A percentile compares a stretch with the other conserved stretches of the same genome.
phyloP scores from a whole-genome alignment of 129 eudicot species.

The Pseudognaphalium luteoalbum region DNA sequence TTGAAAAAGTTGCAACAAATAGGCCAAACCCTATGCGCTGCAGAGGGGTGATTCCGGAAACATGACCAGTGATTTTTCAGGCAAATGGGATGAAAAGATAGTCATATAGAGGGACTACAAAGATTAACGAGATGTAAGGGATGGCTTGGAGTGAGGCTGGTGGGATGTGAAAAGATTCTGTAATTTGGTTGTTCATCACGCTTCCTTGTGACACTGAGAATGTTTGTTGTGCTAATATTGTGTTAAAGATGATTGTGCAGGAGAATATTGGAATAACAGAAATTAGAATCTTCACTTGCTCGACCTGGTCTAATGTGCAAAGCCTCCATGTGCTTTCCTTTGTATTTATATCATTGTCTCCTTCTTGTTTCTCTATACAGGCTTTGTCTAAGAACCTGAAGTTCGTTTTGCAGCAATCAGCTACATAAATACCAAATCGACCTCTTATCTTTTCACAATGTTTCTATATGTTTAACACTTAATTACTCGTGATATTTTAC shows the following conservation, averaged over 20 bases:
- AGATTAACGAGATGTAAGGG: constrained; percentile 74
- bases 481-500: no score
- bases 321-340: constrained; percentile 69
- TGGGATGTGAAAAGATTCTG: constrained; percentile 65
- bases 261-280: constrained; percentile 77
- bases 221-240: constrained; percentile 86
- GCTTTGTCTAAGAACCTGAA: constrained; percentile 64
- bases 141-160: constrained; percentile 94
- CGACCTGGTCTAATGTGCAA: constrained; percentile 68
- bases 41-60: constrained; percentile 75
- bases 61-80: constrained; percentile 57
- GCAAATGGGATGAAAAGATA: constrained; percentile 66
- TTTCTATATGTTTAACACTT: no score
- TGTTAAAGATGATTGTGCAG: constrained; percentile 88
- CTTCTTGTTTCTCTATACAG: constrained; percentile 55
- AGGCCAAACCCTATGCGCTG: constrained; percentile 77
- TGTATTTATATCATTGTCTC: constrained; percentile 14
- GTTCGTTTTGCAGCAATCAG: constrained; percentile 1
- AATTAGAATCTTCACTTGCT: constrained; percentile 74
- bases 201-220: constrained; percentile 95
- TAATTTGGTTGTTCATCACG: constrained; percentile 66
- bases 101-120: constrained; percentile 77
- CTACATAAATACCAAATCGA: not conserved
- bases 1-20: constrained; percentile 68
- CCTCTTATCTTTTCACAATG: not conserved